These are phyloP conservation scores for Stagonosporopsis cucurbitacearum DNA, from an alignment of 2,329 filamentous ascomycete species.

Conservation along the genomic window DNA sequence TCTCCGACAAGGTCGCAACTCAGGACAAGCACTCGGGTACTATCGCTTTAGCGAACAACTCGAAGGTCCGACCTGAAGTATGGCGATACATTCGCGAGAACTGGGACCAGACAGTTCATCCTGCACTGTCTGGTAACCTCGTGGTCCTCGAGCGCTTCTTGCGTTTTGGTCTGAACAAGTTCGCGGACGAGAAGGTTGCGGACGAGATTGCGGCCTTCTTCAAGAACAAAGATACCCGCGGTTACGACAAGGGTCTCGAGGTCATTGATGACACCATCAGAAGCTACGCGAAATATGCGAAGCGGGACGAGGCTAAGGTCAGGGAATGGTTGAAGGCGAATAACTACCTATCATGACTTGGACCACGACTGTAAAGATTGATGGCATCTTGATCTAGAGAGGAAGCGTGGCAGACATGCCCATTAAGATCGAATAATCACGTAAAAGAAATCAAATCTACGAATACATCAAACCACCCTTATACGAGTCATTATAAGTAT, in stretches of 20 bases:
- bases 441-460: not conserved
- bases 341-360: conserved; percentile 57
- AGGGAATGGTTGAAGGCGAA: conserved; percentile 78
- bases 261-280: conserved; percentile 86
- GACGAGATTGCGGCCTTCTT: conserved; percentile 87
- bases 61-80: conserved; percentile 72
- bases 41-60: conserved; percentile 74
- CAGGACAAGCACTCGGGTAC: conserved; percentile 88
- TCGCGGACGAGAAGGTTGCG: conserved; percentile 71
- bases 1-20: conserved; percentile 81
- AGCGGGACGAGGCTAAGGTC: conserved; percentile 74
- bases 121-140: conserved; percentile 78
- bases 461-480: not conserved
- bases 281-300: conserved; percentile 80
- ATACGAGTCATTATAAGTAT: not conserved
- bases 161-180: conserved; percentile 77
- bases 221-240: conserved; percentile 80
- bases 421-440: not conserved
- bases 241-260: conserved; percentile 83
- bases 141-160: conserved; percentile 91
- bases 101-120: conserved; percentile 72
- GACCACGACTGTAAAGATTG: conserved; percentile 17
- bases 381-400: not conserved
- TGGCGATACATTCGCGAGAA: conserved; percentile 88
- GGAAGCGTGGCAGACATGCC: not conserved